These are phyloP conservation scores for Oryza officinalis DNA, from an alignment of 176 grass and related monocot species.

Conservation along the genomic window DNA sequence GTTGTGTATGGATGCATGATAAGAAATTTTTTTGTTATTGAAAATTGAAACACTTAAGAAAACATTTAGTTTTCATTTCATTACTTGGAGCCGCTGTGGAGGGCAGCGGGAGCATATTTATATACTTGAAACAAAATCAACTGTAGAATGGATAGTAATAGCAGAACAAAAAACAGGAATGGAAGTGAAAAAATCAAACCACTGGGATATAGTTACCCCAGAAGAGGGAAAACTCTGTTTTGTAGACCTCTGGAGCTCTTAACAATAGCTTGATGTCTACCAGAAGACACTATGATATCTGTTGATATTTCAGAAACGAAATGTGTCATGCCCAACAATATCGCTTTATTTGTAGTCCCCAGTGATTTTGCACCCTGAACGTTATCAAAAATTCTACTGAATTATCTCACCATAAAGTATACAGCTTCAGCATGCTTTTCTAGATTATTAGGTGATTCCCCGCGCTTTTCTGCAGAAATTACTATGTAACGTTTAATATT, in stretches of 20 bases:
- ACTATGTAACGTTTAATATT: no score
- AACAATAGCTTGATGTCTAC: background rate
- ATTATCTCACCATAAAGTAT: conserved; percentile 11
- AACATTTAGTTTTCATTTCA: background rate
- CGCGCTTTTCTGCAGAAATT: no score
- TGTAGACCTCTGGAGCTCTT: background rate
- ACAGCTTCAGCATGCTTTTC: background rate
- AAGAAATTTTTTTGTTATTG: background rate
- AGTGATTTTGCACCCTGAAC: background rate
- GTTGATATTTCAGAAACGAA: conserved; percentile 25
- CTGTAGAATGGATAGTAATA: background rate
- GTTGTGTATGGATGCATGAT: conserved; percentile 2
- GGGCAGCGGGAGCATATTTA: background rate
- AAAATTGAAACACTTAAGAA: conserved; percentile 2
- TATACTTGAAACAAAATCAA: conserved; percentile 2
- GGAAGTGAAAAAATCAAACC: background rate
- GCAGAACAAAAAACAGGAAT: background rate
- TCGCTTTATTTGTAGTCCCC: background rate
- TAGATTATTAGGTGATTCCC: no score
- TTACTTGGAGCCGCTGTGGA: background rate
- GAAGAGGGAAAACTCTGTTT: conserved; percentile 12
- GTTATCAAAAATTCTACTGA: background rate
- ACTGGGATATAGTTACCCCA: conserved; percentile 7
- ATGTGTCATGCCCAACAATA: conserved; percentile 5
- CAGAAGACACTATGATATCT: background rate